A percentile compares a stretch with the other conserved stretches of the same genome.
phyloP scores from a whole-genome alignment of 1,284 basidiomycete genomes.

The Wolfiporia cocos region DNA sequence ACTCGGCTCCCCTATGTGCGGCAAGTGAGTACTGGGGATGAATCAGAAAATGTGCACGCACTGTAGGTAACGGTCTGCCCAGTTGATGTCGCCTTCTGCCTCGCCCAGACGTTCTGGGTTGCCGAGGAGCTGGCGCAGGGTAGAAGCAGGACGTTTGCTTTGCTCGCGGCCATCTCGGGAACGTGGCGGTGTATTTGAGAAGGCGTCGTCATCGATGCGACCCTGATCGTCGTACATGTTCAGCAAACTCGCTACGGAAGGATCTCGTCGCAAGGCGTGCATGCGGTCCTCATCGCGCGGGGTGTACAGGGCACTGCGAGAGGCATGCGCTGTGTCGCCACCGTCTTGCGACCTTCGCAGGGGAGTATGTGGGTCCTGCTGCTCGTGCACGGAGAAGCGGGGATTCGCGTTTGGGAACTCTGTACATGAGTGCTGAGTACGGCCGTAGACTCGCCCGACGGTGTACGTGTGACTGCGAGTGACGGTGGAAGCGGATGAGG shows the following conservation, averaged over 20 bases:
- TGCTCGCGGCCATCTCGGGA: slow-evolving; percentile 39
- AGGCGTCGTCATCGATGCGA: slow-evolving; percentile 48
- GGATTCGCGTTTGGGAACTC: slow-evolving; percentile 61
- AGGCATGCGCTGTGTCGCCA: slow-evolving; percentile 13
- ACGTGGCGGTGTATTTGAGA: slow-evolving; percentile 54
- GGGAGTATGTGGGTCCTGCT: slow-evolving; percentile 17
- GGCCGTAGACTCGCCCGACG: slow-evolving; percentile 61
- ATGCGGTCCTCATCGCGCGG: slow-evolving; percentile 50
- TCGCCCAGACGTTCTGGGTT: slow-evolving; percentile 35
- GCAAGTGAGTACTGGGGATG: neutral
- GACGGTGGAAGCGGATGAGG: slow-evolving; percentile 22
- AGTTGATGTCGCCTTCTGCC: slow-evolving; percentile 69
- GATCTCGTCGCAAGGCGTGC: slow-evolving; percentile 59
- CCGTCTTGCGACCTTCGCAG: slow-evolving; percentile 12
- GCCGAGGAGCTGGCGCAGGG: slow-evolving; percentile 63
- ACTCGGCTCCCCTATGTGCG: slow-evolving; percentile 16
- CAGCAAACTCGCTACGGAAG: slow-evolving; percentile 68
- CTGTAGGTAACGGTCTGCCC: slow-evolving; percentile 71
- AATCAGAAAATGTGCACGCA: slow-evolving; percentile 31
- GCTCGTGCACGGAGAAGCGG: slow-evolving; percentile 8
- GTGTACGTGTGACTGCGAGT: slow-evolving; percentile 58
- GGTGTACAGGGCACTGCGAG: slow-evolving; percentile 27
- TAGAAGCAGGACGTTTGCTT: slow-evolving; percentile 57
- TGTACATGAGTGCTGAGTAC: slow-evolving; percentile 52
- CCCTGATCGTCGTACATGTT: slow-evolving; percentile 70